Conservation (phyloP, 257 asterid species). For the Rubia yunnanensis region DNA sequence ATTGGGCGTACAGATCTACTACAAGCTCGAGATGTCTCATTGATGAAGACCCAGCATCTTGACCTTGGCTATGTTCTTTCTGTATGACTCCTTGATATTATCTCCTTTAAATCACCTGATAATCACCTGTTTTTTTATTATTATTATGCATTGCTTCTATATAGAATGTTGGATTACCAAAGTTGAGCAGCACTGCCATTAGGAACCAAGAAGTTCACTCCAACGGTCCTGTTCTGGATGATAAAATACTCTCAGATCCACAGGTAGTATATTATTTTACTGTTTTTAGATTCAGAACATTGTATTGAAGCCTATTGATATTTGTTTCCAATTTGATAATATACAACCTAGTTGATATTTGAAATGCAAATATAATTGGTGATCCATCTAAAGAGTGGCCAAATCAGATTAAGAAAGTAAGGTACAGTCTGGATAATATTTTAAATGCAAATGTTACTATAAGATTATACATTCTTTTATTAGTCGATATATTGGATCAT, state of each 20-base stretch:
- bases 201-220: constrained; percentile 89
- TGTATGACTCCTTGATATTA: constrained; percentile 38
- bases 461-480: too few species aligned
- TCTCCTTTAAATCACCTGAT: neutral
- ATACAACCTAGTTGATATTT: too few species aligned
- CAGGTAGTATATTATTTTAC: constrained; percentile 37
- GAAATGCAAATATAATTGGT: too few species aligned
- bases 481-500: too few species aligned
- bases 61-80: constrained; percentile 71
- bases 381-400: too few species aligned
- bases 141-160: constrained; percentile 11
- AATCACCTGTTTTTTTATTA: neutral
- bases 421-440: too few species aligned
- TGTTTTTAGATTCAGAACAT: neutral
- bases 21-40: constrained; percentile 72
- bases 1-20: constrained; percentile 86
- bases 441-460: too few species aligned
- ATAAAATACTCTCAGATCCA: constrained; percentile 60
- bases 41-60: constrained; percentile 92
- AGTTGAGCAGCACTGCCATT: constrained; percentile 82
- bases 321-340: too few species aligned
- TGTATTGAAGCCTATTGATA: neutral
- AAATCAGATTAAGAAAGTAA: too few species aligned
- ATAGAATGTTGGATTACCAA: constrained; percentile 77
- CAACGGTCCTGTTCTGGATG: constrained; percentile 95